Percentiles rank a stretch among this genome's conserved stretches.
Evolutionary conservation across 805 yeast species (phyloP).

Genomic region (Ogataea trehaloabstinens): DNA sequence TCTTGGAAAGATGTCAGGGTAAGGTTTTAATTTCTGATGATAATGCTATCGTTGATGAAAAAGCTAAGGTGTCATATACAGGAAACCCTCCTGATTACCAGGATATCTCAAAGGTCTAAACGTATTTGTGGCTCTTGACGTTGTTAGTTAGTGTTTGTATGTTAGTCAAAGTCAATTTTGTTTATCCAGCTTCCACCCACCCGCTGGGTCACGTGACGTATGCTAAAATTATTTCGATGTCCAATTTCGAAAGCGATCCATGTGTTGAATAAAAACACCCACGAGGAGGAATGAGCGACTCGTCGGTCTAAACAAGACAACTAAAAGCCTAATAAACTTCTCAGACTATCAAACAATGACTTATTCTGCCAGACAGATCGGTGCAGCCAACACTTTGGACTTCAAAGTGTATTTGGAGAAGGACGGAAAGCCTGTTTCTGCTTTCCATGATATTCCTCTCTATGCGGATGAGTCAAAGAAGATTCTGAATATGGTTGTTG

Average conservation of each 20-base stretch:
- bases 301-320: too few species aligned
- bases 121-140: conserved; percentile 3
- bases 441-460: conserved; percentile 92
- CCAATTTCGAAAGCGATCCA: too few species aligned
- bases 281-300: too few species aligned
- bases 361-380: conserved; percentile 88
- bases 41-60: conserved; percentile 56
- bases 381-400: conserved; percentile 93
- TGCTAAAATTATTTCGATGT: too few species aligned
- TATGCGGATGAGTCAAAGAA: conserved; percentile 92
- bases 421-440: conserved; percentile 91
- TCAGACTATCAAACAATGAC: conserved; percentile 58
- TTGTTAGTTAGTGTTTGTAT: conserved; percentile 1
- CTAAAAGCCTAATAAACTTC: too few species aligned
- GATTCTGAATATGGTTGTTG: conserved; percentile 77
- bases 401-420: conserved; percentile 88
- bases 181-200: too few species aligned
- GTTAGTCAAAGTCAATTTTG: too few species aligned
- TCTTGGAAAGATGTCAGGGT: conserved; percentile 55
- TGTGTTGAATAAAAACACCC: too few species aligned
- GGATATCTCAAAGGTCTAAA: conserved; percentile 35
- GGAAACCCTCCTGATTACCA: conserved; percentile 75
- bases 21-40: conserved; percentile 56
- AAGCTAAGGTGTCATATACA: conserved; percentile 49
- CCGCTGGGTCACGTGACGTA: too few species aligned